Conservation (phyloP, 768 basidiomycete species). For the Albatrellus ellisii region DNA sequence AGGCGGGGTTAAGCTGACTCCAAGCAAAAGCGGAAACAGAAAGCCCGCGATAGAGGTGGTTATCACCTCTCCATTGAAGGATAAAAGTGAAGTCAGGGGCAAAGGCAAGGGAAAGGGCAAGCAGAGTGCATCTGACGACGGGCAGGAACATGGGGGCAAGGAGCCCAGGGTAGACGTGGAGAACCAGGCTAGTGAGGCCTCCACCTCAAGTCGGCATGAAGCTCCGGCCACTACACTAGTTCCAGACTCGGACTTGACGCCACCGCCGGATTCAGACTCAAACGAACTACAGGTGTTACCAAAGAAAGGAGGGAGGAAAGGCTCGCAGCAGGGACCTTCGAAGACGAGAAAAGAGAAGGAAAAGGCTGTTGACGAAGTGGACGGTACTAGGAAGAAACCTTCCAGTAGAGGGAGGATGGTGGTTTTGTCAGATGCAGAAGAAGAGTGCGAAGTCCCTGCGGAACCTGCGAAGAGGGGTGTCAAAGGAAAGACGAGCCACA, state of each 20-base stretch:
- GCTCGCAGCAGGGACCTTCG: constrained; percentile 1
- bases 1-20: no score
- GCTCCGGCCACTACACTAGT: background rate
- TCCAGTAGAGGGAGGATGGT: constrained; percentile 7
- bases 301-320: background rate
- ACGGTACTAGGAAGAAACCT: background rate
- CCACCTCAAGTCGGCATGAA: background rate
- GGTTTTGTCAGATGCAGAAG: constrained; percentile 15
- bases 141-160: no score
- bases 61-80: constrained; percentile 15
- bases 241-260: no score
- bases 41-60: constrained; percentile 13
- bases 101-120: constrained; percentile 13
- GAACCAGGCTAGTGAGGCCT: constrained; percentile 4
- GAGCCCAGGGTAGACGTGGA: no score
- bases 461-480: background rate
- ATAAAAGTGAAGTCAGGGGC: no score
- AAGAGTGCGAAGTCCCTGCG: background rate
- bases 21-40: constrained; percentile 9
- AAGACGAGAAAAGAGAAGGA: constrained; percentile 11
- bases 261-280: constrained; percentile 1
- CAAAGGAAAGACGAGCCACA: background rate
- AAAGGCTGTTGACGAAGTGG: background rate
- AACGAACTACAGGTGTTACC: background rate
- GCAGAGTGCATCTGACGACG: background rate